A percentile compares a stretch with the other conserved stretches of the same genome.
These are phyloP conservation scores for Polytolypa hystricis DNA, from an alignment of 2,329 filamentous ascomycete species.

Conservation along the genomic window DNA sequence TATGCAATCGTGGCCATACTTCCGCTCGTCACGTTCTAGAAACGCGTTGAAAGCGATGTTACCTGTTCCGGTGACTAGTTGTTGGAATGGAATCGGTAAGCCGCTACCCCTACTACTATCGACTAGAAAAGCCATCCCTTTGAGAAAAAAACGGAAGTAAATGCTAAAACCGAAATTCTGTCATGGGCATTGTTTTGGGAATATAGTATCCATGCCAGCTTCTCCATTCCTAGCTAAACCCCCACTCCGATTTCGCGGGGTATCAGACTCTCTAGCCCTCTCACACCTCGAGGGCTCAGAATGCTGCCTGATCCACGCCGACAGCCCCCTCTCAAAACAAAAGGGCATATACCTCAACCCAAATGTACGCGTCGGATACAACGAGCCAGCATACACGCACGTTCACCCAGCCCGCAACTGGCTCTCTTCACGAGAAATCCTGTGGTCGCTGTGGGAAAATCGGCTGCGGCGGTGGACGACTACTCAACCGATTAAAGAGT, in stretches of 20 bases:
- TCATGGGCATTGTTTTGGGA: too few species aligned
- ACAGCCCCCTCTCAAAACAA: conserved; percentile 22
- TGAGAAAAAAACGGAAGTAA: conserved; percentile 12
- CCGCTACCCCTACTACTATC: neutral
- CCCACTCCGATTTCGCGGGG: conserved; percentile 49
- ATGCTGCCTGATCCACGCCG: conserved; percentile 52
- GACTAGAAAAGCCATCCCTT: neutral
- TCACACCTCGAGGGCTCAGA: conserved; percentile 58
- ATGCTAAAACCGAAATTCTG: too few species aligned
- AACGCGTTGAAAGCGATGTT: conserved; percentile 8
- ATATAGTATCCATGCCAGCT: too few species aligned
- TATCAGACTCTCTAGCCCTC: conserved; percentile 48
- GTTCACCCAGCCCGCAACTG: conserved; percentile 41
- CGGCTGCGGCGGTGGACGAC: conserved; percentile 31
- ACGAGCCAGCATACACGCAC: conserved; percentile 24
- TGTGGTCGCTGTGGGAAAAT: conserved; percentile 50
- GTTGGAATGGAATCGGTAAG: conserved; percentile 11
- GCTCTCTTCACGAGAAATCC: conserved; percentile 38
- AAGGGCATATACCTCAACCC: conserved; percentile 31
- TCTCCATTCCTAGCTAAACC: conserved; percentile 19
- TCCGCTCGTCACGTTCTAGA: conserved; percentile 9
- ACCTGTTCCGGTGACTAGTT: conserved; percentile 10
- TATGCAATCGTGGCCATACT: conserved; percentile 56
- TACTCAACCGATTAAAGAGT: conserved; percentile 20
- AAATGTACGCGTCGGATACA: conserved; percentile 30